Conservation (phyloP, 805 yeast genomes). For the Cyberlindnera meyerae region DNA sequence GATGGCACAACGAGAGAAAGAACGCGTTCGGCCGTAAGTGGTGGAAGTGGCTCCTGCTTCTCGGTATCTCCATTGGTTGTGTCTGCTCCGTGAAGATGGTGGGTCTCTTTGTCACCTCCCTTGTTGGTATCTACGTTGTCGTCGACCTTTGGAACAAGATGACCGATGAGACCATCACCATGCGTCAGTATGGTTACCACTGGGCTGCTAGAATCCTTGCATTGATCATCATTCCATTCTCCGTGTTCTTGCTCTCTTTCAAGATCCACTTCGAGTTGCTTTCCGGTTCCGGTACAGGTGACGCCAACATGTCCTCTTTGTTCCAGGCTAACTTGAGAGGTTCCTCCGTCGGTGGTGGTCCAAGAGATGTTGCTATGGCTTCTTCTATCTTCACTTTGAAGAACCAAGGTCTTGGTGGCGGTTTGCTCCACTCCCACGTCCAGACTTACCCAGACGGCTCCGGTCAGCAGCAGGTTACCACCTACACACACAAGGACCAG, state of each 20-base stretch:
- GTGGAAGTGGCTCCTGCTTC: constrained; percentile 89
- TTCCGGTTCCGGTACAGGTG: constrained; percentile 77
- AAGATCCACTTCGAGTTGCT: constrained; percentile 72
- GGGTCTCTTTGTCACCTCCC: constrained; percentile 82
- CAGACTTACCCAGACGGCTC: constrained; percentile 76
- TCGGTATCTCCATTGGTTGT: constrained; percentile 86
- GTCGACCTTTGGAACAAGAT: constrained; percentile 82
- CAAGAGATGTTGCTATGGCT: constrained; percentile 62
- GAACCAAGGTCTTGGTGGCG: constrained; percentile 73
- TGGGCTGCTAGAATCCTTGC: constrained; percentile 64
- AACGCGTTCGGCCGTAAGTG: constrained; percentile 64
- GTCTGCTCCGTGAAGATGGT: constrained; percentile 95
- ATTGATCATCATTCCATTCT: constrained; percentile 59
- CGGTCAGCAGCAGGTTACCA: constrained; percentile 72
- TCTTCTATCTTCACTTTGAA: constrained; percentile 41
- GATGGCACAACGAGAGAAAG: constrained; percentile 59
- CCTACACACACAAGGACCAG: constrained; percentile 68
- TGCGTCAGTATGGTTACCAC: constrained; percentile 48
- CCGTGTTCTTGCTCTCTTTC: constrained; percentile 61
- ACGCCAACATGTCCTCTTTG: constrained; percentile 70
- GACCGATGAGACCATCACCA: constrained; percentile 57
- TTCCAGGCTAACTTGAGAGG: constrained; percentile 76
- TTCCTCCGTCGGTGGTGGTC: constrained; percentile 57
- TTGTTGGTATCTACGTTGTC: constrained; percentile 86
- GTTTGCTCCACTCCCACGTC: constrained; percentile 68